Percentiles rank a stretch among this genome's conserved stretches.
Conservation (phyloP, 1,284 basidiomycete species). For the Ganoderma sinense region DNA sequence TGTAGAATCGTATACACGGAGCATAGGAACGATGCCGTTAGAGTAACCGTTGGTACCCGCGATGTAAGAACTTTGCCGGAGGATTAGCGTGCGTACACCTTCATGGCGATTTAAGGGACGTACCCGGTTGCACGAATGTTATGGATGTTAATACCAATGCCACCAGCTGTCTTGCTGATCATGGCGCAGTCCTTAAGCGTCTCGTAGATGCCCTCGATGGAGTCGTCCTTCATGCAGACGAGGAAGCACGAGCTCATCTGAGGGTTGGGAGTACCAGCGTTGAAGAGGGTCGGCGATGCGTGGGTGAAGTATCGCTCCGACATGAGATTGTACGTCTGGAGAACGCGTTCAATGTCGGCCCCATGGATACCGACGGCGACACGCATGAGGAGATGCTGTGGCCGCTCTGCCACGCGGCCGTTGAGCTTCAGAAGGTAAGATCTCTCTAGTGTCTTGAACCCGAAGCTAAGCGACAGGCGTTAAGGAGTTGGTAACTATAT, state of each 20-base stretch:
- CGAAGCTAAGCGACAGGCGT: constrained; percentile 70
- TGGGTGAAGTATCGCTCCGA: constrained; percentile 98
- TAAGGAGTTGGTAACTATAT: not conserved
- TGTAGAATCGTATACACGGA: constrained; percentile 97
- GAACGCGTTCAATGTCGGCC: constrained; percentile 85
- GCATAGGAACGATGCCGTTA: constrained; percentile 99
- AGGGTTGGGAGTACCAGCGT: constrained; percentile 95
- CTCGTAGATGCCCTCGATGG: constrained; percentile 99
- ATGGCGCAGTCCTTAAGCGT: constrained; percentile 98
- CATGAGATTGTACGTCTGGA: constrained; percentile 96
- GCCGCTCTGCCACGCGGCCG: constrained; percentile 95
- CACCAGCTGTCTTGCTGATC: constrained; percentile 99
- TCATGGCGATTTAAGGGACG: constrained; percentile 28
- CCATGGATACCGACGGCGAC: constrained; percentile 99
- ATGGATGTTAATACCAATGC: constrained; percentile 97
- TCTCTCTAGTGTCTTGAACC: constrained; percentile 99
- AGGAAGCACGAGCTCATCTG: constrained; percentile 99
- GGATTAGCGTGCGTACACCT: constrained; percentile 6
- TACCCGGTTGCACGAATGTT: constrained; percentile 96
- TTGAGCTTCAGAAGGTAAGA: constrained; percentile 97
- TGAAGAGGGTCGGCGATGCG: constrained; percentile 98
- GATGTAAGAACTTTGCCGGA: constrained; percentile 76
- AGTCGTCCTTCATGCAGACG: constrained; percentile 98
- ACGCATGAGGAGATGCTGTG: constrained; percentile 99
- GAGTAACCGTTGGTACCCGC: constrained; percentile 98